Conservation (phyloP, 345 rosid genomes). For the Anastatica hierochuntica region DNA sequence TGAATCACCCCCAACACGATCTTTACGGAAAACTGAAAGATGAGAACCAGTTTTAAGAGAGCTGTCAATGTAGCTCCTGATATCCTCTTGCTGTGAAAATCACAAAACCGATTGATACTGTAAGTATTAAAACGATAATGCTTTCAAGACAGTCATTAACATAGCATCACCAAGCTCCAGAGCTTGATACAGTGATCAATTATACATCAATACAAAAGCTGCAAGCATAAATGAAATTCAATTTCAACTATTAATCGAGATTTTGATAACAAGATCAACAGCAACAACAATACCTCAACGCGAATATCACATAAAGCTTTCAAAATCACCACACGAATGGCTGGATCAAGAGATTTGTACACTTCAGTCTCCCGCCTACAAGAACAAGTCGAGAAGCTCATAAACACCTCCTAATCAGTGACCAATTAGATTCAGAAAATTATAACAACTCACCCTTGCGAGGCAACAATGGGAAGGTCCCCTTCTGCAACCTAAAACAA, state of each 20-base stretch:
- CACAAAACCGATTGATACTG: slow-evolving; percentile 8
- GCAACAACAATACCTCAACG: slow-evolving; percentile 64
- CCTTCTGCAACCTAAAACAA: slow-evolving; percentile 90
- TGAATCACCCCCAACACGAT: slow-evolving; percentile 93
- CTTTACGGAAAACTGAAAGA: slow-evolving; percentile 78
- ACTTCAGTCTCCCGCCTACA: slow-evolving; percentile 67
- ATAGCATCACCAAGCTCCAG: slow-evolving; percentile 53
- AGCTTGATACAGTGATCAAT: neutral
- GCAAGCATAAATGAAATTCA: slow-evolving; percentile 1
- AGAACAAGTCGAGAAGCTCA: slow-evolving; percentile 25
- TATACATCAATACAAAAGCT: neutral
- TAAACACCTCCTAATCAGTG: slow-evolving; percentile 4
- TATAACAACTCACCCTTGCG: slow-evolving; percentile 76
- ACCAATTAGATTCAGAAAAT: slow-evolving; percentile 7
- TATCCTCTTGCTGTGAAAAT: slow-evolving; percentile 88
- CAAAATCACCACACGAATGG: slow-evolving; percentile 86
- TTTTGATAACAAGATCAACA: neutral
- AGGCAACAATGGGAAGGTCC: slow-evolving; percentile 88
- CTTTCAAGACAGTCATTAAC: slow-evolving; percentile 9
- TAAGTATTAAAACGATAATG: neutral
- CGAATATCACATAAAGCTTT: slow-evolving; percentile 97
- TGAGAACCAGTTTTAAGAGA: slow-evolving; percentile 79
- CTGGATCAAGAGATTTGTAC: slow-evolving; percentile 87
- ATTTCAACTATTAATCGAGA: neutral
- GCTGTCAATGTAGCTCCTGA: slow-evolving; percentile 77